phyloP scores from a whole-genome alignment of 176 grass and related monocot genomes.

The Tuctoria greenei region DNA sequence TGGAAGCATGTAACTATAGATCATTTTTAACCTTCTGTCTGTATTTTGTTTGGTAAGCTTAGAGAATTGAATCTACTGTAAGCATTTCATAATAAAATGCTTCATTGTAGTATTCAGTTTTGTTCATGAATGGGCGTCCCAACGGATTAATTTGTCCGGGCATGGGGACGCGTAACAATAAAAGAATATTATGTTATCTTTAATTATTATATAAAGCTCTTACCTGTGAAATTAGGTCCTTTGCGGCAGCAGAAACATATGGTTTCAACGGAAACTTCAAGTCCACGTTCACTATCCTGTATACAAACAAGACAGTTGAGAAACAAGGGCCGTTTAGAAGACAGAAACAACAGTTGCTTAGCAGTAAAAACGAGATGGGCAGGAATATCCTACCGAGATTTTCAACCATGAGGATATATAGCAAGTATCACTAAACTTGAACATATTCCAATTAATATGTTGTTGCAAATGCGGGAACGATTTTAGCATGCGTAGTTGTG shows the following conservation, averaged over 20 bases:
- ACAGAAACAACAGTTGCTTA: not conserved
- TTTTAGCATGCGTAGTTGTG: not conserved
- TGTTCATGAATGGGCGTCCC: not conserved
- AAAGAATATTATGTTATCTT: no score
- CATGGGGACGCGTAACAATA: no score
- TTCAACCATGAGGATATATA: not conserved
- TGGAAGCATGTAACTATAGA: slow-evolving; percentile 32
- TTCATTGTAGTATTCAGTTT: slow-evolving; percentile 19
- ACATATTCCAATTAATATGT: not conserved
- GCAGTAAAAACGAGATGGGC: not conserved
- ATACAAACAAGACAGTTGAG: slow-evolving; percentile 34
- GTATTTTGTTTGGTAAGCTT: slow-evolving; percentile 7
- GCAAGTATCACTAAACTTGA: not conserved
- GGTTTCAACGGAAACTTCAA: slow-evolving; percentile 78
- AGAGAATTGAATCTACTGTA: slow-evolving; percentile 12
- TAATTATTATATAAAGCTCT: not conserved
- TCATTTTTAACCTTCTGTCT: not conserved
- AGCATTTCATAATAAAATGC: slow-evolving; percentile 34
- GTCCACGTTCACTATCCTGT: slow-evolving; percentile 91
- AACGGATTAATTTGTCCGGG: no score
- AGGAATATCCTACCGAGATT: not conserved
- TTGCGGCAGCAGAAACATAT: slow-evolving; percentile 64
- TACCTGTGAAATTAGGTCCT: slow-evolving; percentile 90
- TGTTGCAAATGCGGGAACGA: not conserved
- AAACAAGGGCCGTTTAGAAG: not conserved